Evolutionary conservation across 495 filamentous ascomycete species (phyloP), one percentile per base, ranked within the genome.

Genomic region (Penicillium dipodomyicola): DNA sequence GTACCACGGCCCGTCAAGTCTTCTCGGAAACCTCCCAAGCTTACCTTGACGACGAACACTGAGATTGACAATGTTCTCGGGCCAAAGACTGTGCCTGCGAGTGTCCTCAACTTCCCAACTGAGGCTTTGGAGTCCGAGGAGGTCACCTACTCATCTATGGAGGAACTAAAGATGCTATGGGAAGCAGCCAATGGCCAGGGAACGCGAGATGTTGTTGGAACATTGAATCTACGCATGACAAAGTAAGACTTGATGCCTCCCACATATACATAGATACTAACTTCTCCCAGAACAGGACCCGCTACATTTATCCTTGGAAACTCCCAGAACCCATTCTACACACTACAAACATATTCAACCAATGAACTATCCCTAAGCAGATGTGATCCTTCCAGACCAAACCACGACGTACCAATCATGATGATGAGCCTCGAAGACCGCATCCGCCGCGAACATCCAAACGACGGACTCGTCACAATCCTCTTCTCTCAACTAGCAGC

Each of bases 401-500:
- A 67, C 39, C 69, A 65, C 27, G 71, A 65, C 27, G 65, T 80
- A 5, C 74, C 77, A 1, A 83, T 87, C 2, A 77, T 89, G 59
- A 73, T 67, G 53, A 80, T 88, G 5, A 80, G 75, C 1, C 73
- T 91, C 10, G 85, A 87, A 61, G 80, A 82, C 32, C 75, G 75
- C 3, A 67, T 68, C 12, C 80, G 84, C 5, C 79, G 81, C 4
- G 74, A 84, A 8, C 80, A 78, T 12, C 84, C 82, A 15, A 78
- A 85, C 57, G 84, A 89, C 65, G 87, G 86, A 8, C 79, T 91
- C 4, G 78, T 92, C n/a, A 83, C 87, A 0, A 77, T 84, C n/a
- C 79, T 93, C 30, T 89, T 87, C 69, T 87, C 89, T 0, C 76
- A 80, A 22, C 77, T 84, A 14, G 89, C 89, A 2, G 81, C 87